Percentiles rank a stretch among this genome's conserved stretches.
Conservation (phyloP, 1,284 basidiomycete species). For the Rhodotorula sp. region DNA sequence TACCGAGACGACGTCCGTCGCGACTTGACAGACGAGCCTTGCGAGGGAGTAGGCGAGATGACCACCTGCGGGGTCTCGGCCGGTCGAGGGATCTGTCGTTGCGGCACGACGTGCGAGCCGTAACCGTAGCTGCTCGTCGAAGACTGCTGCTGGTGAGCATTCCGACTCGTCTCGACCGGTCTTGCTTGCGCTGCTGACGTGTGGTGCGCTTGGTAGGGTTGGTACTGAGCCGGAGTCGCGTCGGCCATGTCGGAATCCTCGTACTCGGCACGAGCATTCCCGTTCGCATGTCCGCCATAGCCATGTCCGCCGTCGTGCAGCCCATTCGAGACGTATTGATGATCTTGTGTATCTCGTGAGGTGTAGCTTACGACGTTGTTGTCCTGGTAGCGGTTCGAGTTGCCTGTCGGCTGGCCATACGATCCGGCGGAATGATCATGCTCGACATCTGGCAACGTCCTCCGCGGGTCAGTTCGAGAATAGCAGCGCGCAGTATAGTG, state of each 20-base stretch:
- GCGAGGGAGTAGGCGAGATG: slow-evolving; percentile 41
- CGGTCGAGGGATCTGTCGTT: slow-evolving; percentile 13
- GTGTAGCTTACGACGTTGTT: no score
- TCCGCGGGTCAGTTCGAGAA: background rate
- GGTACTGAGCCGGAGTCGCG: background rate
- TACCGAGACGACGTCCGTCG: slow-evolving; percentile 56
- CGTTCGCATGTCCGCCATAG: background rate
- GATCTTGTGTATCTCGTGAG: no score
- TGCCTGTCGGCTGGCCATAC: background rate
- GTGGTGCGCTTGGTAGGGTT: background rate
- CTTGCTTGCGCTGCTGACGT: background rate
- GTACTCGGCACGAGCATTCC: background rate
- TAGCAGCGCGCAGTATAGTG: background rate
- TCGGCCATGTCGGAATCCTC: background rate
- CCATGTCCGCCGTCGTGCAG: background rate
- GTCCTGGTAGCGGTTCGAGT: background rate
- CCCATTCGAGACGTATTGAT: no score
- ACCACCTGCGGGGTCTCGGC: slow-evolving; percentile 24
- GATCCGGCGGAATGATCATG: background rate
- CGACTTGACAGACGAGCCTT: slow-evolving; percentile 39
- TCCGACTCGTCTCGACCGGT: background rate
- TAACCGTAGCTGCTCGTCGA: slow-evolving; percentile 11
- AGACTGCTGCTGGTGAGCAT: slow-evolving; percentile 22
- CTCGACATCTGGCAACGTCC: background rate
- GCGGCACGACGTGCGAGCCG: slow-evolving; percentile 10